Evolutionary conservation across 306 rosid species (phyloP).

Genomic region (Fragaria nilgerrensis): DNA sequence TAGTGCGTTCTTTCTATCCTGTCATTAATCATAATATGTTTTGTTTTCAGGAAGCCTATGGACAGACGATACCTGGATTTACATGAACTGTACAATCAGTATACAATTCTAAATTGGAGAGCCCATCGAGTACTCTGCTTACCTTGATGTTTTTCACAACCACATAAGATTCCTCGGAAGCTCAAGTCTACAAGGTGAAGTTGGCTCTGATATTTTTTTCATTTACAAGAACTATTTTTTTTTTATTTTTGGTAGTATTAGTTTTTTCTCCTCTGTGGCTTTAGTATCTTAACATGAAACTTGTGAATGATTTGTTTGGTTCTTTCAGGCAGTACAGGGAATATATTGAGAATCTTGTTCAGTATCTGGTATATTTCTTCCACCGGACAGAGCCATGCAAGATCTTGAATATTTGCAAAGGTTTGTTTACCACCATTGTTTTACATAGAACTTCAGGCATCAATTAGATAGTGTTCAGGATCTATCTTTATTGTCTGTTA

Average conservation of each 20-base stretch:
- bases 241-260: too few relatives aligned
- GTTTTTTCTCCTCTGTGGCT: neutral
- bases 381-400: conserved; percentile 88
- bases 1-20: neutral
- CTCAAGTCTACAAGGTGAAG: conserved; percentile 63
- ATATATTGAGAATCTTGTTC: conserved; percentile 66
- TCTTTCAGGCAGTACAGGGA: conserved; percentile 80
- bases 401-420: conserved; percentile 85
- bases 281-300: neutral
- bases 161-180: conserved; percentile 70
- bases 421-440: conserved; percentile 29
- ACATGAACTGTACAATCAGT: conserved; percentile 77
- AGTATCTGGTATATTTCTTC: conserved; percentile 67
- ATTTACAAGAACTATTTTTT: neutral
- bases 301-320: conserved; percentile 12
- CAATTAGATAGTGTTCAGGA: neutral
- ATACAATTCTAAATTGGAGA: conserved; percentile 86
- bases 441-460: neutral
- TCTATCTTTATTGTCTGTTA: neutral
- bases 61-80: conserved; percentile 78
- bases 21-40: neutral
- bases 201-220: neutral
- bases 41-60: conserved; percentile 73
- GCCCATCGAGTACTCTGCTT: conserved; percentile 84
- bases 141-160: conserved; percentile 70